These are phyloP conservation scores for Fonsecaea erecta DNA, from an alignment of 2,329 filamentous ascomycete species.

Conservation along the genomic window DNA sequence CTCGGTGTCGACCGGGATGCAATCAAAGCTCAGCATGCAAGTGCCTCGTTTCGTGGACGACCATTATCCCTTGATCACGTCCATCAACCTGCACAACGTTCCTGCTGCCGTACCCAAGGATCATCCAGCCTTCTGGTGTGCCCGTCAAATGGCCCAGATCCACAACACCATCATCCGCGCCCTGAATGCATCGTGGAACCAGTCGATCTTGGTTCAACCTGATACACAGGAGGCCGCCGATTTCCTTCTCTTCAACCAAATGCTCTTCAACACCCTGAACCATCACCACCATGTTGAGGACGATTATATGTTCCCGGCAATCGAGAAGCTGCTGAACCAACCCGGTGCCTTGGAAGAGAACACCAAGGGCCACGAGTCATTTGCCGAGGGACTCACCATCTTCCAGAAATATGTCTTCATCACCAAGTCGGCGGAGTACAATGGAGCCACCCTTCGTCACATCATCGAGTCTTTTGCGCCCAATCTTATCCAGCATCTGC, in stretches of 20 bases:
- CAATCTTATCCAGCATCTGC: constrained; percentile 37
- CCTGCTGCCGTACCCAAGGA: constrained; percentile 21
- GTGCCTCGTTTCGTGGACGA: constrained; percentile 33
- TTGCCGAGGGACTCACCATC: constrained; percentile 34
- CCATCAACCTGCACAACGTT: constrained; percentile 26
- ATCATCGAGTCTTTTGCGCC: constrained; percentile 37
- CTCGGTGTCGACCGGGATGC: constrained; percentile 77
- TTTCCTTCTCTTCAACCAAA: constrained; percentile 38
- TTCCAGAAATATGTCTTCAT: constrained; percentile 36
- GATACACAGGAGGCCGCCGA: constrained; percentile 30
- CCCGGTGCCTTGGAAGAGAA: constrained; percentile 31
- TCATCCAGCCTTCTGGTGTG: constrained; percentile 32
- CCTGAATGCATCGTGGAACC: constrained; percentile 37
- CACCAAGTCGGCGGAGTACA: constrained; percentile 33
- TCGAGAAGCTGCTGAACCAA: constrained; percentile 28
- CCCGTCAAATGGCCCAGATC: constrained; percentile 36
- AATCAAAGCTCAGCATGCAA: constrained; percentile 21
- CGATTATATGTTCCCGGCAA: constrained; percentile 30
- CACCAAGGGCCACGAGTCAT: constrained; percentile 30
- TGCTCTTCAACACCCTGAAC: constrained; percentile 33
- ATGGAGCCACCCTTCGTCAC: constrained; percentile 34
- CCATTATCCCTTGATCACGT: constrained; percentile 37
- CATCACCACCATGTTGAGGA: constrained; percentile 35
- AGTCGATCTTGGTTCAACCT: constrained; percentile 31
- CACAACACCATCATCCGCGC: constrained; percentile 38